phyloP scores from a whole-genome alignment of 169 alveolate genomes.

The Babesia microti region DNA sequence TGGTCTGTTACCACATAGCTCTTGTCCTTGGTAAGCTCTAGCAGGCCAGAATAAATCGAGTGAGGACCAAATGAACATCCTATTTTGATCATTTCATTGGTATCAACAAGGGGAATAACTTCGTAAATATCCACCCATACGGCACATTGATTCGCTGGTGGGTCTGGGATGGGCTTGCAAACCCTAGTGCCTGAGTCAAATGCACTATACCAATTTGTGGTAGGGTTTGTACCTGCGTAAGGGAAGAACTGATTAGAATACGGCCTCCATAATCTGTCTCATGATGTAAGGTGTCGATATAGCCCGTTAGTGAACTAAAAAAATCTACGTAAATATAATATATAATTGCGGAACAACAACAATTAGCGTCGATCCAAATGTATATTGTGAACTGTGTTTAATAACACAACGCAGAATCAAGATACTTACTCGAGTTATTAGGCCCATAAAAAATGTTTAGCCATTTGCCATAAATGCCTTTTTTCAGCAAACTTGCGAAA shows the following conservation, averaged over 20 bases:
- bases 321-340: neutral
- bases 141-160: constrained; percentile 46
- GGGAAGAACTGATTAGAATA: constrained; percentile 34
- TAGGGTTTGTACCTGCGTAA: constrained; percentile 37
- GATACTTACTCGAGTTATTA: too few relatives aligned
- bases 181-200: too few relatives aligned
- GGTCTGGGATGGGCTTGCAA: constrained; percentile 23
- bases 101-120: constrained; percentile 33
- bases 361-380: too few relatives aligned
- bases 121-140: constrained; percentile 60
- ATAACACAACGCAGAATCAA: too few relatives aligned
- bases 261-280: constrained; percentile 47
- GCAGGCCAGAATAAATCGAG: constrained; percentile 17
- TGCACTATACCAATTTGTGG: constrained; percentile 27
- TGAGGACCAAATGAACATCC: constrained; percentile 54
- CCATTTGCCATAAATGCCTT: constrained; percentile 35
- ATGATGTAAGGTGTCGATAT: constrained; percentile 20
- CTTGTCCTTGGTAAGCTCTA: constrained; percentile 8
- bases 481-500: constrained; percentile 19
- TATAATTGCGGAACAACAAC: neutral
- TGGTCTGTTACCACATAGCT: constrained; percentile 56
- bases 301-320: neutral
- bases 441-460: constrained; percentile 42
- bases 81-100: constrained; percentile 23
- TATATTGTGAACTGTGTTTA: too few relatives aligned